Conservation (phyloP, 257 asterid genomes). For the Mitragyna speciosa region DNA sequence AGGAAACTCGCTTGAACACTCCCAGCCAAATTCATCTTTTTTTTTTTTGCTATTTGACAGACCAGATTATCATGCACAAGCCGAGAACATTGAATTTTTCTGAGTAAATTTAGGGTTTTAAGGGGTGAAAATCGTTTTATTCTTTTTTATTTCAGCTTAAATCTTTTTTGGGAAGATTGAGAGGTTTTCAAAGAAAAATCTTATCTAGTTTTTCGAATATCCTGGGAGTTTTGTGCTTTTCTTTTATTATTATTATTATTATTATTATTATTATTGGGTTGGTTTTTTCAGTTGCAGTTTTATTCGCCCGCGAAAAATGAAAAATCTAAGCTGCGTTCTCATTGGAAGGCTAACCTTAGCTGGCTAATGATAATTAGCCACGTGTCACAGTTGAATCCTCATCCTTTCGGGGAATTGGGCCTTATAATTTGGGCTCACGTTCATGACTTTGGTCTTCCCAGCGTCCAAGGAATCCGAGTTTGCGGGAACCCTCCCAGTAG, state of each 20-base stretch:
- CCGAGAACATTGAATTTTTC: conserved; percentile 5
- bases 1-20: conserved; percentile 57
- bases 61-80: not conserved
- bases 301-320: conserved; percentile 21
- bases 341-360: conserved; percentile 12
- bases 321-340: not conserved
- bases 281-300: not conserved
- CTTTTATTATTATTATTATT: not conserved
- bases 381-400: not conserved
- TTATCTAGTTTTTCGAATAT: conserved; percentile 14
- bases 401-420: not conserved
- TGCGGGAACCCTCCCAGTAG: too few species aligned
- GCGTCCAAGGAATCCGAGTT: too few species aligned
- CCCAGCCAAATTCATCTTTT: conserved; percentile 56
- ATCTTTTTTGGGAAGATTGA: not conserved
- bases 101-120: conserved; percentile 6
- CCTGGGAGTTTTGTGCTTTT: not conserved
- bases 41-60: not conserved
- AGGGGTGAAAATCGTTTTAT: not conserved
- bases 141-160: not conserved
- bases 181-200: conserved; percentile 13
- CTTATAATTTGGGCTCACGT: not conserved
- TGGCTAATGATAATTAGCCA: conserved; percentile 8
- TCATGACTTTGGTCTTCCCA: not conserved
- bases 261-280: not conserved